Percentiles rank a stretch among this genome's conserved stretches.
Conservation (phyloP, 2,329 filamentous ascomycete species). For the Xenosphaeropsis pyriputrescens region DNA sequence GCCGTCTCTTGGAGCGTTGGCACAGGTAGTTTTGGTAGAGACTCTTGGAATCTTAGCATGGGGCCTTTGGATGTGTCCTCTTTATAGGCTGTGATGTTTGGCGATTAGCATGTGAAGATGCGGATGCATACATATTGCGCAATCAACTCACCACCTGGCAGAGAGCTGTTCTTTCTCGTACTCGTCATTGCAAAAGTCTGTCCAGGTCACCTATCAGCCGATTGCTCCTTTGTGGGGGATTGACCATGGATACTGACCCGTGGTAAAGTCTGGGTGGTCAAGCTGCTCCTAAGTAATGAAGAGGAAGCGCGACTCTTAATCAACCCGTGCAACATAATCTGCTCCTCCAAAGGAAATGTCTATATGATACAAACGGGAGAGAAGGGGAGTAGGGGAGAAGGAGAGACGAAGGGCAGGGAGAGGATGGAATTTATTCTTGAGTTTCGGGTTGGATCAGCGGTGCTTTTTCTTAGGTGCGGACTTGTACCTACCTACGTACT, state of each 20-base stretch:
- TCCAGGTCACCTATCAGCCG: too few species aligned
- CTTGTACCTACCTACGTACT: too few species aligned
- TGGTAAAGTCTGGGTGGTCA: conserved; percentile 10
- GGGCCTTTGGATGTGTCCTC: conserved; percentile 67
- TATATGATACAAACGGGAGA: too few species aligned
- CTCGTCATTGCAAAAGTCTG: conserved; percentile 31
- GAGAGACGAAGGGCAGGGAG: too few species aligned
- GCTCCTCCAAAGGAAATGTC: too few species aligned
- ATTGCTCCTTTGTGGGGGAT: too few species aligned
- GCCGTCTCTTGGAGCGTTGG: conserved; percentile 74
- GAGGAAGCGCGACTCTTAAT: conserved; percentile 16
- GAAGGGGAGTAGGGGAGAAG: too few species aligned
- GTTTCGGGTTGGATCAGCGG: too few species aligned
- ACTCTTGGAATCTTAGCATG: conserved; percentile 77
- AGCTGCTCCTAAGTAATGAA: conserved; percentile 15
- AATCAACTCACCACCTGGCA: conserved; percentile 29
- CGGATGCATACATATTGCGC: conserved; percentile 2
- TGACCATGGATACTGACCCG: conserved; percentile 9
- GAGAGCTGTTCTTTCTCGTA: conserved; percentile 41
- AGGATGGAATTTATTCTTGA: too few species aligned
- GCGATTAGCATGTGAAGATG: conserved; percentile 4
- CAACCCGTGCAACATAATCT: conserved; percentile 18
- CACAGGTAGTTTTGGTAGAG: conserved; percentile 66
- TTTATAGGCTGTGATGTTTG: conserved; percentile 44
- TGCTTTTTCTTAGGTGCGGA: too few species aligned